Percentiles rank a stretch among this genome's conserved stretches.
phyloP scores from a whole-genome alignment of 2,329 filamentous ascomycete species.

The Fusarium torreyae region DNA sequence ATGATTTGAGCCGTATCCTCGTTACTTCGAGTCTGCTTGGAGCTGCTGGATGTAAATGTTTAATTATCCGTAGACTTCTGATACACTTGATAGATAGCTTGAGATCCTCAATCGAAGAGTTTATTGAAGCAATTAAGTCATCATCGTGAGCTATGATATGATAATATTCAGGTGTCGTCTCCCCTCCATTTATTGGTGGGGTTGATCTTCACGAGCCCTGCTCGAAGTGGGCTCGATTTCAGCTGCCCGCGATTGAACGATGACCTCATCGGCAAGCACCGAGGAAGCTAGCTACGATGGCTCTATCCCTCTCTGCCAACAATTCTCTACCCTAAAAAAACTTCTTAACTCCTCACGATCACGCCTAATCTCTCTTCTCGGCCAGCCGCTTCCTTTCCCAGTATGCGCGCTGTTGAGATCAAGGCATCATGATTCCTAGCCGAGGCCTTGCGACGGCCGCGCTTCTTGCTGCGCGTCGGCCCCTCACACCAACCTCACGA shows the following conservation, averaged over 20 bases:
- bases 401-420: constrained; percentile 23
- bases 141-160: background rate
- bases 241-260: background rate
- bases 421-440: constrained; percentile 50
- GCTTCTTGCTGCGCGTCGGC: constrained; percentile 46
- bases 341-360: background rate
- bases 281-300: constrained; percentile 27
- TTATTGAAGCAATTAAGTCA: background rate
- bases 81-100: too few relatives aligned
- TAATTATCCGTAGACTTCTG: too few relatives aligned
- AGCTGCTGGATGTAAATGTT: background rate
- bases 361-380: background rate
- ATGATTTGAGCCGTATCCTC: background rate
- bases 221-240: constrained; percentile 6
- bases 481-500: constrained; percentile 30
- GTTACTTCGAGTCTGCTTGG: background rate
- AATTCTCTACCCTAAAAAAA: background rate
- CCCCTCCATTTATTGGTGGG: constrained; percentile 9
- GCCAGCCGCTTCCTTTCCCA: constrained; percentile 1
- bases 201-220: constrained; percentile 35
- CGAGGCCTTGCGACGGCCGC: constrained; percentile 47
- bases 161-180: background rate
- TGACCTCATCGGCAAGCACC: constrained; percentile 35
- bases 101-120: too few relatives aligned
- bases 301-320: constrained; percentile 17